These are phyloP conservation scores for Sugiyamaella japonica DNA, from an alignment of 1,139 yeast species.

Conservation along the genomic window DNA sequence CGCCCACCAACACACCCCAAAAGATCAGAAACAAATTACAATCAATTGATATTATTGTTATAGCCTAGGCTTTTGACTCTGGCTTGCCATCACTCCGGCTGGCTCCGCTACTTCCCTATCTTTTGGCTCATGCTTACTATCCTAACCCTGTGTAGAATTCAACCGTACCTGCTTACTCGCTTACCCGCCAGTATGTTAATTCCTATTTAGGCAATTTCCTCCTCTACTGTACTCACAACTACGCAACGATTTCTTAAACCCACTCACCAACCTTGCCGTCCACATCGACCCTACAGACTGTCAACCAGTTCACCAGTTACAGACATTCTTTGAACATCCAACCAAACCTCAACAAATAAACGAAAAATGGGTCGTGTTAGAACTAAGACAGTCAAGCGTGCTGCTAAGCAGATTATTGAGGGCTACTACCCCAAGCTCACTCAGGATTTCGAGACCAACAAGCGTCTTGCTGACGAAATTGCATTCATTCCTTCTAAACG, in stretches of 20 bases:
- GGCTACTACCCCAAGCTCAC: conserved; percentile 99
- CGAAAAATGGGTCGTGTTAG: conserved; percentile 39
- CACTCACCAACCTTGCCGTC: not conserved
- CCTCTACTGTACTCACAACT: not conserved
- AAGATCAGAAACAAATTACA: too few species aligned
- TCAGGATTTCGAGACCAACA: conserved; percentile 99
- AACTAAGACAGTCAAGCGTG: conserved; percentile 99
- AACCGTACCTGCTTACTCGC: too few species aligned
- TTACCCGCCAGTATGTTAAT: not conserved
- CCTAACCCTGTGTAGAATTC: not conserved
- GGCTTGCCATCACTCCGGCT: not conserved
- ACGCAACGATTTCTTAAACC: conserved; percentile 7
- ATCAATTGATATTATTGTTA: too few species aligned
- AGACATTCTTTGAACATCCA: conserved; percentile 5
- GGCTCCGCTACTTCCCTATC: too few species aligned
- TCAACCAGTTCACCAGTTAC: conserved; percentile 2
- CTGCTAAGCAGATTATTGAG: conserved; percentile 99
- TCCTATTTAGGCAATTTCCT: conserved; percentile 1
- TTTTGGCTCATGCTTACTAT: not conserved
- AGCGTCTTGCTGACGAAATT: conserved; percentile 97
- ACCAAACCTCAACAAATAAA: conserved; percentile 4
- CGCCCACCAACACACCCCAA: too few species aligned
- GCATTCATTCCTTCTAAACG: conserved; percentile 99
- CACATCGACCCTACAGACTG: not conserved
- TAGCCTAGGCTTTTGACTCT: too few species aligned